These are phyloP conservation scores for Penicillium ucsense DNA, from an alignment of 495 filamentous ascomycete genomes.

Conservation along the genomic window DNA sequence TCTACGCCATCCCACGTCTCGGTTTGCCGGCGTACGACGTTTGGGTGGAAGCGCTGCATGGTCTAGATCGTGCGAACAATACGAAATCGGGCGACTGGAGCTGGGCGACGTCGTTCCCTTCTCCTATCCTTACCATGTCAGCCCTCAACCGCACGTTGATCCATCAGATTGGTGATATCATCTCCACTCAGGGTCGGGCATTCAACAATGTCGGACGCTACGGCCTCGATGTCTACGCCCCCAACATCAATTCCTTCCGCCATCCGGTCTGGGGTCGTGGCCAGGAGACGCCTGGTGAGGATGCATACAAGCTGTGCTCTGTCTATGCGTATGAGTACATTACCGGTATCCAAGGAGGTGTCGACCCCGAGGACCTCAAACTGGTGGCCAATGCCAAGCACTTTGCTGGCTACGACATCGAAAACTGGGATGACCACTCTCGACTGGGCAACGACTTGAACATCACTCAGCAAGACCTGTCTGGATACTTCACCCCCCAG, in stretches of 20 bases:
- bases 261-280: slow-evolving; percentile 55
- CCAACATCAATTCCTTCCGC: slow-evolving; percentile 60
- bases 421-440: slow-evolving; percentile 44
- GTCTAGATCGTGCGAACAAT: slow-evolving; percentile 46
- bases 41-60: slow-evolving; percentile 46
- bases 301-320: slow-evolving; percentile 44
- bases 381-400: slow-evolving; percentile 59
- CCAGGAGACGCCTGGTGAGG: slow-evolving; percentile 54
- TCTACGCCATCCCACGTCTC: slow-evolving; percentile 46
- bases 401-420: slow-evolving; percentile 57
- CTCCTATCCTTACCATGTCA: slow-evolving; percentile 49
- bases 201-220: slow-evolving; percentile 51
- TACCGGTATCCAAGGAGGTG: slow-evolving; percentile 48
- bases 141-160: slow-evolving; percentile 53
- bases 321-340: slow-evolving; percentile 49
- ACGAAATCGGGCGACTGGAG: slow-evolving; percentile 38
- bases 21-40: slow-evolving; percentile 46
- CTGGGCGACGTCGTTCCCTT: slow-evolving; percentile 54
- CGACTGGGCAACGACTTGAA: slow-evolving; percentile 47
- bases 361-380: slow-evolving; percentile 35
- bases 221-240: slow-evolving; percentile 55
- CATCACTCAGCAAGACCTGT: slow-evolving; percentile 45
- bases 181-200: slow-evolving; percentile 56
- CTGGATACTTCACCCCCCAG: slow-evolving; percentile 40
- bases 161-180: slow-evolving; percentile 43